Evolutionary conservation across 177 flowering plant species (phyloP), one percentile per base, ranked within the genome.

Genomic region (Telopea speciosissima): DNA sequence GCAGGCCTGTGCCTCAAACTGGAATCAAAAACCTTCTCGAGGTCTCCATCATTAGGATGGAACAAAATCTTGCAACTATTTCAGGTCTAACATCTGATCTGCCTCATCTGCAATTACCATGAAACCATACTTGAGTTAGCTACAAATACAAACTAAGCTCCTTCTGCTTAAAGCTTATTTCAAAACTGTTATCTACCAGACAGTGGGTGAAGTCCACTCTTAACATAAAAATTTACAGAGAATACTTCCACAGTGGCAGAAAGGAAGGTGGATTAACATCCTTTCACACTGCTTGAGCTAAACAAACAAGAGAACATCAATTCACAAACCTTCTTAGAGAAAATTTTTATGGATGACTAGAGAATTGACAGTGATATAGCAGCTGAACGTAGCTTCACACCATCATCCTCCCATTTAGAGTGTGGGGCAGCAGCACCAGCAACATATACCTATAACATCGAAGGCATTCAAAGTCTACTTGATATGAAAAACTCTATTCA

Each of bases 401-500:
- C 97, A 78, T 91, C 97, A 45, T 84, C 88, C 8, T 78, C 87
- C 99, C 99, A 95, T 73, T 78, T 92, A 49, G 81, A 82, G 65
- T 86, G 67, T 19, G 96, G 97, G 19, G 96, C 97, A 78, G 93
- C 73, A 78, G 91, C 97, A 74, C 92, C 97, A 65, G 97, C 94
- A 72, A 95, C 80, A 79, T 77, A 68, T 67, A 87, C 88, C 96
- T 90, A 24, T 36, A 77, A 33, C 24, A 73, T n/a, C 21, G 13
- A 42, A 1, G 21, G 2, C 16, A 56, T 52, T 56, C 0, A 21
- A 26, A n/a, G 62, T 24, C 12, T 31, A 36, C 17, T 5, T 64
- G 3, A 65, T 28, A 3, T 31, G 52, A 24, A 60, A 6, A 24
- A 61, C 8, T 36, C 40, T 36, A 36, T 8, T 36, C 40, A 5